Evolutionary conservation across 768 basidiomycete species (phyloP).

Genomic region (Cubamyces sp.): DNA sequence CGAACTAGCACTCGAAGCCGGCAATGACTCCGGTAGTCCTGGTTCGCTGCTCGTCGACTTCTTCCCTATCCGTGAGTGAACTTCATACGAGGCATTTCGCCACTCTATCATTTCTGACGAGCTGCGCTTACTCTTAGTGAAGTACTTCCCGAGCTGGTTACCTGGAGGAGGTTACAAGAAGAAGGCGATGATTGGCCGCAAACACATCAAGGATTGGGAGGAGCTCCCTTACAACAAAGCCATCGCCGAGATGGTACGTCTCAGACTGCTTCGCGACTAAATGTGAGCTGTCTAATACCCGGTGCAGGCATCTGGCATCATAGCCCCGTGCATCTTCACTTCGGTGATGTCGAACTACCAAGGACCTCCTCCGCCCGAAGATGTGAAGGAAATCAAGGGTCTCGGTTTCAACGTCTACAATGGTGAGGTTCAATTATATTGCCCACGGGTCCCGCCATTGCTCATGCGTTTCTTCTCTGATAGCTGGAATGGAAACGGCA

Average conservation of each 20-base stretch:
- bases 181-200: conserved; percentile 21
- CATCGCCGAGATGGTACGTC: neutral
- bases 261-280: no score
- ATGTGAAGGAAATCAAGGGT: conserved; percentile 6
- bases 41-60: conserved; percentile 32
- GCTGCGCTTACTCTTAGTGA: conserved; percentile 24
- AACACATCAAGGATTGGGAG: conserved; percentile 26
- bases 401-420: conserved; percentile 11
- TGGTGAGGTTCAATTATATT: neutral
- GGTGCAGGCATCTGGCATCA: neutral
- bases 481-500: conserved; percentile 23
- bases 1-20: conserved; percentile 20
- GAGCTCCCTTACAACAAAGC: conserved; percentile 24
- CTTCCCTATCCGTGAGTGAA: conserved; percentile 24
- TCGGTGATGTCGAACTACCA: neutral
- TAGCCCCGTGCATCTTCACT: neutral
- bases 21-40: conserved; percentile 18
- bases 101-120: no score
- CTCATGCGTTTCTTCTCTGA: neutral
- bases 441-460: neutral
- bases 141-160: conserved; percentile 37
- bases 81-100: no score
- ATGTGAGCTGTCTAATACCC: neutral
- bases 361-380: neutral
- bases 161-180: conserved; percentile 38